phyloP scores from a whole-genome alignment of 78 protist species.

The Dictyostelium capitatum region DNA sequence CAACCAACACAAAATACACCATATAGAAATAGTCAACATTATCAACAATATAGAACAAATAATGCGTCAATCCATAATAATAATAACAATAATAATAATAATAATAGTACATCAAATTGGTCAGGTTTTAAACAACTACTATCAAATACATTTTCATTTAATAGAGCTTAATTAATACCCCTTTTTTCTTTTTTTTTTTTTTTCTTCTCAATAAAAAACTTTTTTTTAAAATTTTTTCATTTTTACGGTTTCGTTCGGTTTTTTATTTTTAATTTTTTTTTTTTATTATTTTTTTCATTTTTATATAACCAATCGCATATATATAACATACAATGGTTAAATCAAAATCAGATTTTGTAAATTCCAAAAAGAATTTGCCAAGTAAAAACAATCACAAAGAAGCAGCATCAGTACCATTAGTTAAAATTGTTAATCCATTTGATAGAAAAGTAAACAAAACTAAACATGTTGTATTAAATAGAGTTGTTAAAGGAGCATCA shows the following conservation, averaged over 20 bases:
- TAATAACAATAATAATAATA: neutral
- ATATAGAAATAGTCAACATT: constrained; percentile 15
- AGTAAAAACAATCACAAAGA: neutral
- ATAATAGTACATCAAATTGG: neutral
- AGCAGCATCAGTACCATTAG: neutral
- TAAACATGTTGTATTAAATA: constrained; percentile 64
- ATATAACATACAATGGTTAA: constrained; percentile 3
- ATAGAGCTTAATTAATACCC: neutral
- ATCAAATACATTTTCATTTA: constrained; percentile 32
- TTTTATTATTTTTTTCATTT: neutral
- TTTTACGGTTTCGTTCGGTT: constrained; percentile 2
- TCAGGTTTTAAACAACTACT: constrained; percentile 9
- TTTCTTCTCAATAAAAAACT: neutral
- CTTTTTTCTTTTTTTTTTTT: neutral
- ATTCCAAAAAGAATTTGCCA: neutral
- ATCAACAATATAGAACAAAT: constrained; percentile 18
- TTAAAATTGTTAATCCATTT: constrained; percentile 77
- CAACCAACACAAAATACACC: neutral
- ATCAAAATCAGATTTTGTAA: constrained; percentile 29
- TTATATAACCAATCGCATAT: neutral
- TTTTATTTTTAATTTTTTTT: neutral
- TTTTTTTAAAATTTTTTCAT: neutral
- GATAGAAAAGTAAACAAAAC: constrained; percentile 45
- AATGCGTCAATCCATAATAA: neutral
- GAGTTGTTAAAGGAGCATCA: constrained; percentile 34